A percentile compares a stretch with the other conserved stretches of the same genome.
Conservation (phyloP, 805 yeast species). For the Lipomyces spencermartinsiae region DNA sequence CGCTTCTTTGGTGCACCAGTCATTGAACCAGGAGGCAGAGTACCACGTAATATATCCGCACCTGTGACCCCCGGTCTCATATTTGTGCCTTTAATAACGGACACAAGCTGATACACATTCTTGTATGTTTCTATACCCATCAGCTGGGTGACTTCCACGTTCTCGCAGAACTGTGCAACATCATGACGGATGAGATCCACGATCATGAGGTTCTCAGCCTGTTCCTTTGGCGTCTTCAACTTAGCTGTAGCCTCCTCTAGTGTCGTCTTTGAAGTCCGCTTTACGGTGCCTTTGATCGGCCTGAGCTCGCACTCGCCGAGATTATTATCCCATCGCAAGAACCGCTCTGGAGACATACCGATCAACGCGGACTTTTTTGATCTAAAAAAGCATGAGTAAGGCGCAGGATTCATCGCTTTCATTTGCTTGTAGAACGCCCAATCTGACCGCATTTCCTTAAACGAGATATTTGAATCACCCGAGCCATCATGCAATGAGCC, state of each 20-base stretch:
- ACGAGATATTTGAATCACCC: constrained; percentile 39
- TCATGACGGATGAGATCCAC: constrained; percentile 96
- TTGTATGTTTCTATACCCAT: constrained; percentile 93
- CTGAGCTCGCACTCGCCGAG: constrained; percentile 69
- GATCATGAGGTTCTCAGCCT: constrained; percentile 96
- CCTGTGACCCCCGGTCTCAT: constrained; percentile 60
- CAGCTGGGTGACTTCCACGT: constrained; percentile 74
- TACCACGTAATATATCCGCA: constrained; percentile 73
- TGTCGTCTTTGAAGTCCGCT: constrained; percentile 55
- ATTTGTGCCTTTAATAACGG: constrained; percentile 76
- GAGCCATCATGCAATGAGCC: constrained; percentile 54
- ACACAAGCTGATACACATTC: constrained; percentile 89
- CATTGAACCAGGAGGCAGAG: constrained; percentile 98
- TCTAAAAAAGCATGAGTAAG: constrained; percentile 81
- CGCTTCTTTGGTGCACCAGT: constrained; percentile 98
- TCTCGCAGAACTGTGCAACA: constrained; percentile 66
- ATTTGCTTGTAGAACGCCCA: constrained; percentile 84
- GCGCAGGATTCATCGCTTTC: constrained; percentile 82
- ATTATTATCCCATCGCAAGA: constrained; percentile 72
- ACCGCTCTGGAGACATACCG: constrained; percentile 95
- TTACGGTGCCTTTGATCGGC: constrained; percentile 96
- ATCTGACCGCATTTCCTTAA: constrained; percentile 14
- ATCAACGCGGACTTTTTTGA: constrained; percentile 68
- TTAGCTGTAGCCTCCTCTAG: constrained; percentile 16
- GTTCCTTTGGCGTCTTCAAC: constrained; percentile 62